These are phyloP conservation scores for Coemansia sp. DNA, from an alignment of 192 early-diverging fungal species.

Conservation along the genomic window DNA sequence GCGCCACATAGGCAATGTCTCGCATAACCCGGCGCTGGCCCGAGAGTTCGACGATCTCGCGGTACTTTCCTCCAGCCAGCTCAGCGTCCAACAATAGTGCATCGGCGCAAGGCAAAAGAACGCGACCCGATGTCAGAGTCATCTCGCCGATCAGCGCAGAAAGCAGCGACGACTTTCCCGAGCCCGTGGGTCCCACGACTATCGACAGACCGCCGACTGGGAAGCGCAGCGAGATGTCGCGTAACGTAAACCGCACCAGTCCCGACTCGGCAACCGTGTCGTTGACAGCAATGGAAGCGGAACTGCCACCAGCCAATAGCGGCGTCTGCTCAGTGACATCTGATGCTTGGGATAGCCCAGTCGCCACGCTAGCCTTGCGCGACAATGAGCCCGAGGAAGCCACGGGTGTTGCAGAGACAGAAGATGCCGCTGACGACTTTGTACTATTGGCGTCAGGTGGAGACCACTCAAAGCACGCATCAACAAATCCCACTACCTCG, in stretches of 20 bases:
- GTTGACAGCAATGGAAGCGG: conserved; percentile 1
- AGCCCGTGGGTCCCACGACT: conserved; percentile 82
- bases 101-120: conserved; percentile 37
- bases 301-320: neutral
- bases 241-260: conserved; percentile 56
- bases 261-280: neutral
- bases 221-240: conserved; percentile 66
- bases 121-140: conserved; percentile 33
- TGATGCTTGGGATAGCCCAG: neutral
- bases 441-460: neutral
- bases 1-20: conserved; percentile 87
- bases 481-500: conserved; percentile 30
- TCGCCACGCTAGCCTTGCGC: conserved; percentile 9
- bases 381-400: neutral
- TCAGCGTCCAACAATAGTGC: neutral
- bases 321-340: neutral
- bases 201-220: conserved; percentile 68
- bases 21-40: conserved; percentile 44
- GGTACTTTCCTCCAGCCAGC: conserved; percentile 13
- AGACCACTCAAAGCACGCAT: conserved; percentile 47
- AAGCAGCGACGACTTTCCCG: conserved; percentile 86
- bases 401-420: neutral
- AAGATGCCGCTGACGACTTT: neutral
- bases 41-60: conserved; percentile 27
- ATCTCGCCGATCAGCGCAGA: conserved; percentile 85